phyloP scores from a whole-genome alignment of 768 basidiomycete genomes.

The Crassisporium funariophilum region DNA sequence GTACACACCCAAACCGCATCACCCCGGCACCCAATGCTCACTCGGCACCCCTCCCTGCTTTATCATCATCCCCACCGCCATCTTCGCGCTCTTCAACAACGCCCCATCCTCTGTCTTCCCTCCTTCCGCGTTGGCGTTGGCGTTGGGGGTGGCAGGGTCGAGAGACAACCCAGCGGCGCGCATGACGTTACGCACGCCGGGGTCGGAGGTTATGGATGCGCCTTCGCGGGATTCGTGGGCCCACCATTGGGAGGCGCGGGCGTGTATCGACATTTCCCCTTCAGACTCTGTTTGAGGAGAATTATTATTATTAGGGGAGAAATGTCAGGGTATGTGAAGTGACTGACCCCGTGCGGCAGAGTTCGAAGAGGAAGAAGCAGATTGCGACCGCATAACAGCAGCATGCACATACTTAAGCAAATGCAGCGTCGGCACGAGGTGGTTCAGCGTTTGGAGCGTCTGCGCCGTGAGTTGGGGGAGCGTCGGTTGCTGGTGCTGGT shows the following conservation, averaged over 20 bases:
- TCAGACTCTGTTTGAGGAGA: not conserved
- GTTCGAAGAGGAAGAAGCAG: too few relatives aligned
- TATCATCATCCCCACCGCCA: conserved; percentile 32
- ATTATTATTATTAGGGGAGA: too few relatives aligned
- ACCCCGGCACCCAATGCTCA: conserved; percentile 33
- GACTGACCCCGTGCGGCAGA: not conserved
- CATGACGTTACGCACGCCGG: conserved; percentile 48
- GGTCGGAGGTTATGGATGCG: conserved; percentile 47
- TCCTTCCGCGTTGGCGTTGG: conserved; percentile 16
- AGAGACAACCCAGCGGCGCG: conserved; percentile 46
- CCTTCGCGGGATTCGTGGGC: conserved; percentile 54
- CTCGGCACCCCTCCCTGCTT: conserved; percentile 33
- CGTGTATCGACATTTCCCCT: conserved; percentile 43
- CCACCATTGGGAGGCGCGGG: conserved; percentile 59
- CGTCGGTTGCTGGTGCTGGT: conserved; percentile 25
- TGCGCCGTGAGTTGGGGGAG: conserved; percentile 26
- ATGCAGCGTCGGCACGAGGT: conserved; percentile 49
- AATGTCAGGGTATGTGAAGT: not conserved
- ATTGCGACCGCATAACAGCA: conserved; percentile 50
- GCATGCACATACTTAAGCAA: conserved; percentile 59
- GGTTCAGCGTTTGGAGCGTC: conserved; percentile 34
- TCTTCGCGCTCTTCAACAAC: conserved; percentile 33
- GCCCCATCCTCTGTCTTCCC: conserved; percentile 29
- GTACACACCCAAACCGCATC: too few relatives aligned
- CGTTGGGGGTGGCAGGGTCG: conserved; percentile 28